Evolutionary conservation across 768 basidiomycete genomes (phyloP).

Genomic region (Gyrodon lividus): DNA sequence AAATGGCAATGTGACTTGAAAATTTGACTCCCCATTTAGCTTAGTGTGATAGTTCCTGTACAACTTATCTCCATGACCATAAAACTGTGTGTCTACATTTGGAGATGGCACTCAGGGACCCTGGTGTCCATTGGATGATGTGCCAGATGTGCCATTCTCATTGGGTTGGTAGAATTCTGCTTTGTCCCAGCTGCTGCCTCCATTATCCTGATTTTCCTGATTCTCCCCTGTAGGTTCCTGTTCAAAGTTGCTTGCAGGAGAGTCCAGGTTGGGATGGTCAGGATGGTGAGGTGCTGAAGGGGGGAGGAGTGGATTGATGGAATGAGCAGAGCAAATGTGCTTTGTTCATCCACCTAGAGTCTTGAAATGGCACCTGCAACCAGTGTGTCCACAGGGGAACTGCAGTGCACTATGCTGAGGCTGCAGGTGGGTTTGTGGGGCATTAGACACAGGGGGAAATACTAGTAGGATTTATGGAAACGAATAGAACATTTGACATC

Average conservation of each 20-base stretch:
- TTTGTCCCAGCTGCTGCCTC: too few species aligned
- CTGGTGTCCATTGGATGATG: background rate
- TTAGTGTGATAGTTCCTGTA: slow-evolving; percentile 1
- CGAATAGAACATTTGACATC: too few species aligned
- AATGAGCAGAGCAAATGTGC: background rate
- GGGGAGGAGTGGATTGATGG: background rate
- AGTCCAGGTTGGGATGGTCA: background rate
- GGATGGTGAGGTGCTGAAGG: background rate
- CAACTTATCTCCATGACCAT: background rate
- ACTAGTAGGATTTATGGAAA: too few species aligned
- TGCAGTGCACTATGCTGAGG: background rate
- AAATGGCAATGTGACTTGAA: too few species aligned
- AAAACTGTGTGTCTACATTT: background rate
- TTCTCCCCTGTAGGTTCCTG: background rate
- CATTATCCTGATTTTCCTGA: too few species aligned
- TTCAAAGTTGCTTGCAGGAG: background rate
- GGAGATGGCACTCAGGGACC: too few species aligned
- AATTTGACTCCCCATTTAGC: background rate
- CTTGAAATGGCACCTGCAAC: background rate
- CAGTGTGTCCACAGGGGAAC: background rate
- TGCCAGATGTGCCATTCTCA: background rate
- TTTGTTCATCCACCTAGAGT: background rate
- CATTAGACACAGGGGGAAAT: too few species aligned
- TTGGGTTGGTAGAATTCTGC: too few species aligned
- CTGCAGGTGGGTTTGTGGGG: too few species aligned